phyloP scores from a whole-genome alignment of 2,329 filamentous ascomycete species.

The Colletotrichum sidae region DNA sequence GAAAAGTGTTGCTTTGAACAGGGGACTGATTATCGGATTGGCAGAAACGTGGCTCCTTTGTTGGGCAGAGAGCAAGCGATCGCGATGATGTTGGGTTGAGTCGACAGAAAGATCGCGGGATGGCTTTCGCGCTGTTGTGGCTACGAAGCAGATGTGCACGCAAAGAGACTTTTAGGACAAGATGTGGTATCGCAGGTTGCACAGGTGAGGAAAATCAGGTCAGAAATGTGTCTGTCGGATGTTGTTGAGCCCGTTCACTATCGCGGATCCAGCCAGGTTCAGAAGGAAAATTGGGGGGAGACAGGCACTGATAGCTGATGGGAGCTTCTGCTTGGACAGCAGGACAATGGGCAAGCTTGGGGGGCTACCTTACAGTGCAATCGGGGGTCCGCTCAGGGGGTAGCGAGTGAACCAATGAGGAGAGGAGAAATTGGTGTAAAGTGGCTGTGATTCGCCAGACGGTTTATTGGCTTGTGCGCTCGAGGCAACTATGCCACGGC shows the following conservation, averaged over 20 bases:
- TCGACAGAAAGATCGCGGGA: background rate
- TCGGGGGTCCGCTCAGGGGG: conserved; percentile 31
- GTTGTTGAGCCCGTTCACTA: conserved; percentile 37
- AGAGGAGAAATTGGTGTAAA: conserved; percentile 31
- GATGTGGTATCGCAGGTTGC: conserved; percentile 14
- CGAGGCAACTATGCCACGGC: conserved; percentile 2
- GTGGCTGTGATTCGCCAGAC: conserved; percentile 26
- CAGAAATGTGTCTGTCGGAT: conserved; percentile 28
- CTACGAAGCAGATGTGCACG: background rate
- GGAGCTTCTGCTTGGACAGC: conserved; percentile 29
- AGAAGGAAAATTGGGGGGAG: conserved; percentile 28
- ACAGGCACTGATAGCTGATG: conserved; percentile 23
- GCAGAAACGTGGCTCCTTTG: conserved; percentile 32
- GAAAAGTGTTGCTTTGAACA: conserved; percentile 5
- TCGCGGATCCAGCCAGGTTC: conserved; percentile 20
- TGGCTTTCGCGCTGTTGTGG: background rate
- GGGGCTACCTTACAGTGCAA: background rate
- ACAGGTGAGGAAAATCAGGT: conserved; percentile 17
- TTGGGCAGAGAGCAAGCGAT: conserved; percentile 2
- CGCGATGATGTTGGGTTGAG: background rate
- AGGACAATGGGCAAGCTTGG: conserved; percentile 28
- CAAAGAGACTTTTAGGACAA: conserved; percentile 17
- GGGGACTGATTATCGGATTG: conserved; percentile 10
- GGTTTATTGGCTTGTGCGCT: background rate
- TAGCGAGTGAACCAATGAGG: conserved; percentile 16